Percentiles rank a stretch among this genome's conserved stretches.
These are phyloP conservation scores for Aphanoascus verrucosus DNA, from an alignment of 2,329 filamentous ascomycete species.

Conservation along the genomic window DNA sequence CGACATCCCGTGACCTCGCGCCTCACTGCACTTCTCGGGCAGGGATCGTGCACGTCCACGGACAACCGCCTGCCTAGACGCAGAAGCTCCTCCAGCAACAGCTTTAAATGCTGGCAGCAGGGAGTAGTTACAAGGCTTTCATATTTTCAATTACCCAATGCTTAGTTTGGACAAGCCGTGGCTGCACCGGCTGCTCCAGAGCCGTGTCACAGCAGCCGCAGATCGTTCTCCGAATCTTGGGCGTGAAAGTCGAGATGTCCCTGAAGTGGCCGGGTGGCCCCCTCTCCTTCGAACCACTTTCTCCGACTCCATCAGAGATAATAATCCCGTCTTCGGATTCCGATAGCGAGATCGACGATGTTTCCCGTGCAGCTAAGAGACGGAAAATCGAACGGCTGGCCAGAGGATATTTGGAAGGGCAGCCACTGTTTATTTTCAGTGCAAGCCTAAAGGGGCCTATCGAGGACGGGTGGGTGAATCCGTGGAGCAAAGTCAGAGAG, in stretches of 20 bases:
- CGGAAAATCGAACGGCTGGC: slow-evolving; percentile 35
- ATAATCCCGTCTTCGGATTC: slow-evolving; percentile 19
- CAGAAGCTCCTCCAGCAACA: background rate
- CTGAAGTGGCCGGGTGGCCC: slow-evolving; percentile 21
- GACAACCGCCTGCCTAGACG: background rate
- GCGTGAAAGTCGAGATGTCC: slow-evolving; percentile 5
- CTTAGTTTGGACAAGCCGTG: background rate
- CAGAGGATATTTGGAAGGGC: slow-evolving; percentile 34
- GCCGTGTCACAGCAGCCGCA: slow-evolving; percentile 3
- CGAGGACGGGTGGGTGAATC: slow-evolving; percentile 36
- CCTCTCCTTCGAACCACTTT: slow-evolving; percentile 28
- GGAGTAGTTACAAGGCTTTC: background rate
- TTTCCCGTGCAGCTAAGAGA: slow-evolving; percentile 28
- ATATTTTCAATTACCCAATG: slow-evolving; percentile 7
- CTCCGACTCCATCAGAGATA: slow-evolving; percentile 20
- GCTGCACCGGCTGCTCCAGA: slow-evolving; percentile 10
- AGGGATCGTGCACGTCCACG: background rate
- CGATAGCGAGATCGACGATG: slow-evolving; percentile 31
- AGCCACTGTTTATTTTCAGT: slow-evolving; percentile 36
- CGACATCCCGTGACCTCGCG: slow-evolving; percentile 6
- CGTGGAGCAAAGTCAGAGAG: slow-evolving; percentile 27
- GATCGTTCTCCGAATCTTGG: background rate
- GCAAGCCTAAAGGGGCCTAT: slow-evolving; percentile 39
- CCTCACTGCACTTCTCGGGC: background rate
- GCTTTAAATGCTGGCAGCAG: too few species aligned